Conservation (phyloP, 2,329 filamentous ascomycete genomes). For the Moelleriella libera region DNA sequence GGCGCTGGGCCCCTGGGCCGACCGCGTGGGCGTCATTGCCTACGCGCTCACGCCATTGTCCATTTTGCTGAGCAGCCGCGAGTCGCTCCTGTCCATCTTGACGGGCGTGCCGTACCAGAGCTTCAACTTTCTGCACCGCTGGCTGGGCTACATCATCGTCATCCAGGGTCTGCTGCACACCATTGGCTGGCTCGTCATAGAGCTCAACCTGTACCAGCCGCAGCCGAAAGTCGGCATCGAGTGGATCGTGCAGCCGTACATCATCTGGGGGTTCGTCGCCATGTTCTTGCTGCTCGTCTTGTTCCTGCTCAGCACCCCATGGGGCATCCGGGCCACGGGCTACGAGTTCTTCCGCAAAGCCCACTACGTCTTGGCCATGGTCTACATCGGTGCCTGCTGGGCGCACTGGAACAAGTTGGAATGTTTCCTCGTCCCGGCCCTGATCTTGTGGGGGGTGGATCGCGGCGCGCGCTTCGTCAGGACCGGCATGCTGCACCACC, state of each 20-base stretch:
- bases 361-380: slow-evolving; percentile 58
- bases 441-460: slow-evolving; percentile 53
- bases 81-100: slow-evolving; percentile 54
- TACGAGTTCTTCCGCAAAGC: slow-evolving; percentile 68
- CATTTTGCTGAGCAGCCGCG: slow-evolving; percentile 51
- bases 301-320: slow-evolving; percentile 40
- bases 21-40: slow-evolving; percentile 56
- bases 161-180: slow-evolving; percentile 55
- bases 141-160: slow-evolving; percentile 62
- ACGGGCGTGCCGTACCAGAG: slow-evolving; percentile 64
- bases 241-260: slow-evolving; percentile 52
- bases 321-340: slow-evolving; percentile 49
- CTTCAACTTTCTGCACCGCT: slow-evolving; percentile 67
- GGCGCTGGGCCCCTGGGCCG: slow-evolving; percentile 51
- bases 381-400: slow-evolving; percentile 65
- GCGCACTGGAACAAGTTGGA: slow-evolving; percentile 56
- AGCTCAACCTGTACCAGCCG: slow-evolving; percentile 54
- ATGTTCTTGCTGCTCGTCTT: slow-evolving; percentile 49
- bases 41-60: slow-evolving; percentile 63
- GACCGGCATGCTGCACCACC: slow-evolving; percentile 46
- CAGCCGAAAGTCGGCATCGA: slow-evolving; percentile 44
- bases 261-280: slow-evolving; percentile 60
- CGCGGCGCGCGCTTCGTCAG: slow-evolving; percentile 43
- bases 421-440: slow-evolving; percentile 53
- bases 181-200: slow-evolving; percentile 54